These are phyloP conservation scores for Tubosaeta brunneosetosa DNA, from an alignment of 768 basidiomycete genomes.

Conservation along the genomic window DNA sequence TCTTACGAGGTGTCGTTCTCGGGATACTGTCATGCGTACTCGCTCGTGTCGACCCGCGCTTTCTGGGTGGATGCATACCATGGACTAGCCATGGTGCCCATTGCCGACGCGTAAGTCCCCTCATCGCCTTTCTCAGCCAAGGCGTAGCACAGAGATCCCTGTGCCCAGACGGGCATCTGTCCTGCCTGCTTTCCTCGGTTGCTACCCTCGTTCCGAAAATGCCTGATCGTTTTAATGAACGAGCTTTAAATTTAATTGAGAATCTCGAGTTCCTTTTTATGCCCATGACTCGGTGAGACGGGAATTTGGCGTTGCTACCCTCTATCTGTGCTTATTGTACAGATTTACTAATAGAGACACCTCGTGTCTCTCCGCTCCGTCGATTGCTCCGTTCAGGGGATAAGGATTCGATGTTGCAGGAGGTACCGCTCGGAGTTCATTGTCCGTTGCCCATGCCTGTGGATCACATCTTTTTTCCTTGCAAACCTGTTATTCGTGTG, in stretches of 20 bases:
- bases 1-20: slow-evolving; percentile 18
- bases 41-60: slow-evolving; percentile 74
- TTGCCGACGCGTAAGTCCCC: slow-evolving; percentile 70
- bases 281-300: slow-evolving; percentile 4
- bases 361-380: background rate
- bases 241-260: slow-evolving; percentile 13
- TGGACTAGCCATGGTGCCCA: slow-evolving; percentile 76
- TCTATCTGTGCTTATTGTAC: slow-evolving; percentile 8
- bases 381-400: background rate
- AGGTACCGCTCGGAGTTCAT: background rate
- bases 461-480: background rate
- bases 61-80: slow-evolving; percentile 83
- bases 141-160: background rate
- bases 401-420: background rate
- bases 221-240: slow-evolving; percentile 15
- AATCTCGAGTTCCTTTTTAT: slow-evolving; percentile 14
- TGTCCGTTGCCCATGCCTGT: background rate
- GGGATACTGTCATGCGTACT: slow-evolving; percentile 37
- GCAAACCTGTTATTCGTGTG: background rate
- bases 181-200: slow-evolving; percentile 7
- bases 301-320: slow-evolving; percentile 20
- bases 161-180: slow-evolving; percentile 7
- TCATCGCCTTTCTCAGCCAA: background rate
- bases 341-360: slow-evolving; percentile 5
- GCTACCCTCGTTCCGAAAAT: slow-evolving; percentile 6